Evolutionary conservation across 2,329 filamentous ascomycete species (phyloP).

Genomic region (Penicillium sp.): DNA sequence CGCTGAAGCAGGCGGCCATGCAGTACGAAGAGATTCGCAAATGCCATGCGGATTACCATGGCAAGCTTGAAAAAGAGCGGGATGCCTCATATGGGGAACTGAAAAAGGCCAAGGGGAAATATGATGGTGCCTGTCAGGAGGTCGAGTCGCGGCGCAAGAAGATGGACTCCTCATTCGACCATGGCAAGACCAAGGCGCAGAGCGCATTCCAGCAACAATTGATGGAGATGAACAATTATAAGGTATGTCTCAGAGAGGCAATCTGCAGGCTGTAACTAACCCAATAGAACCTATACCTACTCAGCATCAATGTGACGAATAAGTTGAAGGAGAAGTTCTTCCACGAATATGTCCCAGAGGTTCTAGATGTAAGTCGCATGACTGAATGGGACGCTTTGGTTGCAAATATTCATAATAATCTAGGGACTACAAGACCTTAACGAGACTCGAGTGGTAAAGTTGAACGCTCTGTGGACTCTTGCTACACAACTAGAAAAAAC

Average conservation of each 20-base stretch:
- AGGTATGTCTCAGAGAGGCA: slow-evolving; percentile 42
- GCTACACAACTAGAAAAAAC: slow-evolving; percentile 77
- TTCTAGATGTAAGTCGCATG: slow-evolving; percentile 70
- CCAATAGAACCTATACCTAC: slow-evolving; percentile 84
- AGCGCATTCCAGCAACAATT: slow-evolving; percentile 90
- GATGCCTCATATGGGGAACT: slow-evolving; percentile 81
- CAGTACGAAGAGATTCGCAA: slow-evolving; percentile 93
- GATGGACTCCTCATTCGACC: slow-evolving; percentile 86
- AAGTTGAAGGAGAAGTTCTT: slow-evolving; percentile 98
- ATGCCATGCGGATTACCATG: slow-evolving; percentile 83
- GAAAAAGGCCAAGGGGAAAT: slow-evolving; percentile 88
- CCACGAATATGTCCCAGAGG: slow-evolving; percentile 90
- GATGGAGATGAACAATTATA: slow-evolving; percentile 93
- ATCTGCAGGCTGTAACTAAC: neutral
- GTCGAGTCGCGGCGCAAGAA: slow-evolving; percentile 95
- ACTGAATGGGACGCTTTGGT: neutral
- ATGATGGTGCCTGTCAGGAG: slow-evolving; percentile 89
- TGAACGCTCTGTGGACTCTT: slow-evolving; percentile 83
- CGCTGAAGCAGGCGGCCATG: slow-evolving; percentile 70
- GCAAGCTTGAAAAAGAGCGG: slow-evolving; percentile 84
- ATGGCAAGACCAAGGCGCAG: slow-evolving; percentile 82
- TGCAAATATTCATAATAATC: neutral
- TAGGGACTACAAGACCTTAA: slow-evolving; percentile 82
- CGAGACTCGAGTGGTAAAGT: slow-evolving; percentile 78
- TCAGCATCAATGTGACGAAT: slow-evolving; percentile 94